These are phyloP conservation scores for Dothideomycetes sp. DNA, from an alignment of 2,329 filamentous ascomycete genomes.

Conservation along the genomic window DNA sequence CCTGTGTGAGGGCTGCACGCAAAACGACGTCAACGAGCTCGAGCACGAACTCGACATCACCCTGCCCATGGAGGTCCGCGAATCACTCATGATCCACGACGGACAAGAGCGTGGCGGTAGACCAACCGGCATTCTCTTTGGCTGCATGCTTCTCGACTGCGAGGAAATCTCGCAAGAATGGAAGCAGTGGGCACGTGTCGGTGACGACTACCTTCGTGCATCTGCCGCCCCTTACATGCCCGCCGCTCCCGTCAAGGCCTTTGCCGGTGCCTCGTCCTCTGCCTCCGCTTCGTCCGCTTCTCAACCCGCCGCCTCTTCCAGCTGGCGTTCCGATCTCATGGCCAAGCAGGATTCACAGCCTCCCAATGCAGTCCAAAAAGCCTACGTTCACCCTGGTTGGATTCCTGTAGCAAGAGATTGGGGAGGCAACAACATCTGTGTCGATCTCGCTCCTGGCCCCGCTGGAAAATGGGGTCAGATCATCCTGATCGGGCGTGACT, in stretches of 20 bases:
- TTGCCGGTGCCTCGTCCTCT: constrained; percentile 57
- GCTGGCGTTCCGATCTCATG: constrained; percentile 77
- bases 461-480: constrained; percentile 91
- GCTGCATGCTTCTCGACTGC: constrained; percentile 91
- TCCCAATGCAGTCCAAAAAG: constrained; percentile 75
- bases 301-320: constrained; percentile 23
- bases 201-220: constrained; percentile 65
- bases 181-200: constrained; percentile 91
- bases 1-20: constrained; percentile 80
- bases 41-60: constrained; percentile 94
- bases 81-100: constrained; percentile 84
- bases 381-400: constrained; percentile 89
- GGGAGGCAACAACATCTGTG: constrained; percentile 95
- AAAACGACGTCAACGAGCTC: constrained; percentile 92
- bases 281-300: constrained; percentile 54
- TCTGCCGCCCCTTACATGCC: constrained; percentile 42
- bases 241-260: constrained; percentile 59
- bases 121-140: constrained; percentile 87
- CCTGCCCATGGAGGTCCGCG: constrained; percentile 83
- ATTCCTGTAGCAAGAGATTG: constrained; percentile 94
- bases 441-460: constrained; percentile 86
- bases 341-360: constrained; percentile 82
- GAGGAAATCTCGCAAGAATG: constrained; percentile 98
- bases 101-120: constrained; percentile 91
- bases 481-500: constrained; percentile 93